These are phyloP conservation scores for Clavulina sp. DNA, from an alignment of 768 basidiomycete species.

Conservation along the genomic window DNA sequence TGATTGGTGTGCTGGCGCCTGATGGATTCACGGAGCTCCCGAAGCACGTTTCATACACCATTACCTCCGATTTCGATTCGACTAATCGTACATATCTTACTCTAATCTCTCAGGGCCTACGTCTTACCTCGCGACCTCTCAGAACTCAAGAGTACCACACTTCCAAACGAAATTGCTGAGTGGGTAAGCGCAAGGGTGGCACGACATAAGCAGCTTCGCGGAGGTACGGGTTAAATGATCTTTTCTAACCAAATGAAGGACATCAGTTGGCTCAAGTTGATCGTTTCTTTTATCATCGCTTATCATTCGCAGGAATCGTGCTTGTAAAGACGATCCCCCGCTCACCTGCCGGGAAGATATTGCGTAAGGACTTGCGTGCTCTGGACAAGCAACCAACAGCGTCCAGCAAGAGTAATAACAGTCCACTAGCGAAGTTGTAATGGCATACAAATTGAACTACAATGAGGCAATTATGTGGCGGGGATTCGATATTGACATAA, in stretches of 20 bases:
- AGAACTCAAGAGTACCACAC: constrained; percentile 23
- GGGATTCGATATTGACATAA: too few species aligned
- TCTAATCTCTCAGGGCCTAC: constrained; percentile 21
- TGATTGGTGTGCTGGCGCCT: constrained; percentile 55
- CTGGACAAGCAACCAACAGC: too few species aligned
- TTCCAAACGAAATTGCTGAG: constrained; percentile 32
- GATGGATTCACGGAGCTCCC: constrained; percentile 70
- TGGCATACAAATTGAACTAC: too few species aligned
- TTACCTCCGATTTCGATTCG: too few species aligned
- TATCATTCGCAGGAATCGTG: too few species aligned
- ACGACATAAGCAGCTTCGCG: constrained; percentile 60
- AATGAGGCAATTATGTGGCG: too few species aligned
- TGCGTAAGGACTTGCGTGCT: constrained; percentile 59
- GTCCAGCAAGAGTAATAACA: too few species aligned
- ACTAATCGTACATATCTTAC: neutral
- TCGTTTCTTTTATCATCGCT: too few species aligned
- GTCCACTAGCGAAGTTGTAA: too few species aligned
- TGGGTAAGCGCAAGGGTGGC: constrained; percentile 58
- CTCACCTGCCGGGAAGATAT: constrained; percentile 67
- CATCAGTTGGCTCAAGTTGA: too few species aligned
- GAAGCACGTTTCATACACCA: constrained; percentile 25
- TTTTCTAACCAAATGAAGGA: too few species aligned
- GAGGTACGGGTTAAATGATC: too few species aligned
- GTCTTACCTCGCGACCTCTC: constrained; percentile 18
- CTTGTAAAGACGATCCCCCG: neutral